phyloP scores from a whole-genome alignment of 2,329 filamentous ascomycete species.

The Pseudogymnoascus sp. region DNA sequence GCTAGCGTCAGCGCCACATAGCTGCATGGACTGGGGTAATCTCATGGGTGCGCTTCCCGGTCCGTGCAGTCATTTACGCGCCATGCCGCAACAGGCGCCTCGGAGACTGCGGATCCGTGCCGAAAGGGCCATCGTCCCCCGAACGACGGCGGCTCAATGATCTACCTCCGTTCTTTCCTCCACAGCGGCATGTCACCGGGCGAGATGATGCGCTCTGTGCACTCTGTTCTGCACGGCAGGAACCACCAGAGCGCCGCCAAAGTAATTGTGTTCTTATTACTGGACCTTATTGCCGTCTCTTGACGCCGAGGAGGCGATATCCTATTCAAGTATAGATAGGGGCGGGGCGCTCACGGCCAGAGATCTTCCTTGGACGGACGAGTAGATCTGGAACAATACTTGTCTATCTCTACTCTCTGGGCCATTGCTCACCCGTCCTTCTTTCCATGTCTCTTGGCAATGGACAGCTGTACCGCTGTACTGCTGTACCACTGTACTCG shows the following conservation, averaged over 20 bases:
- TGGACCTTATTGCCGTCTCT: neutral
- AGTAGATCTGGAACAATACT: neutral
- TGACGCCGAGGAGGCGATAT: neutral
- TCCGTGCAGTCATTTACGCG: neutral
- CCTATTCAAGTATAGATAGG: no score
- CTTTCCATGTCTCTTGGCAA: neutral
- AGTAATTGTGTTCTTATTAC: neutral
- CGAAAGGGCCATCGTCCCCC: neutral
- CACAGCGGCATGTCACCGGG: neutral
- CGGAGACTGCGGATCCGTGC: conserved; percentile 8
- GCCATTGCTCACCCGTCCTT: neutral
- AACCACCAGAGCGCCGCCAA: neutral
- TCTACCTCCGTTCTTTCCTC: conserved; percentile 2
- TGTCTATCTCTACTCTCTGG: neutral
- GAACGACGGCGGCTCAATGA: neutral
- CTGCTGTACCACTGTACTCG: neutral
- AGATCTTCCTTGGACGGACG: neutral
- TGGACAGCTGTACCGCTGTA: neutral
- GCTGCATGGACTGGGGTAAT: neutral
- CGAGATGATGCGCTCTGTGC: neutral
- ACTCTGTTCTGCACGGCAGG: neutral
- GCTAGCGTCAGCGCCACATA: neutral
- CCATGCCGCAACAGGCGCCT: conserved; percentile 6
- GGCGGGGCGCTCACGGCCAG: neutral
- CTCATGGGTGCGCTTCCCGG: neutral